Conservation (phyloP, 371 early-diverging fungal genomes). For the Apophysomyces elegans region DNA sequence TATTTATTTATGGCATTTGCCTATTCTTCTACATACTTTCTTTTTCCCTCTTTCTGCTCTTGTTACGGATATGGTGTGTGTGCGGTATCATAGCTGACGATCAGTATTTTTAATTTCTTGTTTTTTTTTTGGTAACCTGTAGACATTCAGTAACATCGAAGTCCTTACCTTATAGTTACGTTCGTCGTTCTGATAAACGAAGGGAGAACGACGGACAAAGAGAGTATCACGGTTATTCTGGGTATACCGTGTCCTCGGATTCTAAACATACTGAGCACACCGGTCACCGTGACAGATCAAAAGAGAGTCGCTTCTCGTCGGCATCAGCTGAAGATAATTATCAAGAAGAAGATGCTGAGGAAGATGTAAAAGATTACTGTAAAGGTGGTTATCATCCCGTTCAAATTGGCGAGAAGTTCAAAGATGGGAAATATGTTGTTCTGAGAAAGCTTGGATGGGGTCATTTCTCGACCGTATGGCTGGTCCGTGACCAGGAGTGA, state of each 20-base stretch:
- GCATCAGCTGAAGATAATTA: constrained; percentile 18
- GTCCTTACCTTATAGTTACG: constrained; percentile 7
- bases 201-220: background rate
- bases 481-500: constrained; percentile 80
- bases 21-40: background rate
- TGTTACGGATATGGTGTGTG: constrained; percentile 10
- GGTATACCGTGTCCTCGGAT: background rate
- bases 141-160: constrained; percentile 9
- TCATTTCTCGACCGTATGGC: constrained; percentile 99
- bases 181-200: constrained; percentile 3
- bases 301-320: constrained; percentile 1
- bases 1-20: background rate
- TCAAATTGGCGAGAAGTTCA: constrained; percentile 82
- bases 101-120: background rate
- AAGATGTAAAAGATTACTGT: constrained; percentile 89
- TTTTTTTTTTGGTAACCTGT: background rate
- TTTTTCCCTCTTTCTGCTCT: background rate
- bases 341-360: constrained; percentile 68
- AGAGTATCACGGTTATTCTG: background rate
- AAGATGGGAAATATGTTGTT: constrained; percentile 80
- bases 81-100: background rate
- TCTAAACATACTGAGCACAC: background rate
- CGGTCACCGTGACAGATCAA: constrained; percentile 11
- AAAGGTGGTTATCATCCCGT: constrained; percentile 96
- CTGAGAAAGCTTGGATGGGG: constrained; percentile 99